Conservation (phyloP, 768 basidiomycete species). For the Udeniomyces megalosporus region DNA sequence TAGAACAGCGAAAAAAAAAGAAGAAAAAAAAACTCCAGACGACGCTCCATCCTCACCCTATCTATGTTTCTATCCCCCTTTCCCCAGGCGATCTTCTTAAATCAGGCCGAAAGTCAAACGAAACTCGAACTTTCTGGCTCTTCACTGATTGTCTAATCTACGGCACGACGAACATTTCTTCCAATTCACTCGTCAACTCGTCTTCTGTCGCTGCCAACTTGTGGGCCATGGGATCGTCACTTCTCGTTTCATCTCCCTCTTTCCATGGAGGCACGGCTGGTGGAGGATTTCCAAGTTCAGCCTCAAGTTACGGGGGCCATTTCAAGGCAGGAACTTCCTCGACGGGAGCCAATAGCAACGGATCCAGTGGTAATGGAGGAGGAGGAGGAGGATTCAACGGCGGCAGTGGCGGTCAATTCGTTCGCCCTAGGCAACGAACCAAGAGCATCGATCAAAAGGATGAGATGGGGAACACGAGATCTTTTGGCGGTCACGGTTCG, state of each 20-base stretch:
- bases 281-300: background rate
- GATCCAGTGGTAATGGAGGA: no score
- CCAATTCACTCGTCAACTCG: conserved; percentile 44
- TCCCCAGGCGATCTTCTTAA: conserved; percentile 11
- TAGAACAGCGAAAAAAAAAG: no score
- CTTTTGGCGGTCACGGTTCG: no score
- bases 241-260: background rate
- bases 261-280: conserved; percentile 1
- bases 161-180: conserved; percentile 1
- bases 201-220: conserved; percentile 44
- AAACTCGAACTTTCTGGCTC: conserved; percentile 15
- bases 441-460: background rate
- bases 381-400: background rate
- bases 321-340: background rate
- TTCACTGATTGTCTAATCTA: conserved; percentile 17
- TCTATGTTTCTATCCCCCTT: background rate
- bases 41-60: no score
- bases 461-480: no score
- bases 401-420: background rate
- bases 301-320: background rate
- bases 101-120: background rate
- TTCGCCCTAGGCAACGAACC: background rate
- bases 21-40: no score
- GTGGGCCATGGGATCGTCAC: background rate
- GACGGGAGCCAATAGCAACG: no score